Evolutionary conservation across 768 basidiomycete genomes (phyloP).

Genomic region (Termitomyces sp.): DNA sequence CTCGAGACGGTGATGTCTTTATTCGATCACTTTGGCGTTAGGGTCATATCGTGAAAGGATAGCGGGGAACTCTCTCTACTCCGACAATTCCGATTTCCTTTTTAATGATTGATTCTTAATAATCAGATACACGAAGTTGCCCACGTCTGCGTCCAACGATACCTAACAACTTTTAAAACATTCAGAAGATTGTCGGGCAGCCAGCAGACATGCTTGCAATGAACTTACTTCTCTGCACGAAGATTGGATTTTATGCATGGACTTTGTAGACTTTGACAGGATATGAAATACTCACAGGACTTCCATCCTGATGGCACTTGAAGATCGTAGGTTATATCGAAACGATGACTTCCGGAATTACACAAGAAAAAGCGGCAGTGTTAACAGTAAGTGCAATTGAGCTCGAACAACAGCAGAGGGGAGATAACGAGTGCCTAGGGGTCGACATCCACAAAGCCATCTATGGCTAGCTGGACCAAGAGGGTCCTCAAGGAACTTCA

Average conservation of each 20-base stretch:
- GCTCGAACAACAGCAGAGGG: background rate
- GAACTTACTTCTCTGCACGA: background rate
- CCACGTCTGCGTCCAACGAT: background rate
- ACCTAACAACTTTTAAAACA: background rate
- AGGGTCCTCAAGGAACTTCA: background rate
- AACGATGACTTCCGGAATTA: too few relatives aligned
- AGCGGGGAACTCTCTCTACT: background rate
- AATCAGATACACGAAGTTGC: background rate
- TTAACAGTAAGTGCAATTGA: background rate
- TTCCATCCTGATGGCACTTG: background rate
- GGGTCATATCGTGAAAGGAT: background rate
- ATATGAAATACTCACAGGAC: background rate
- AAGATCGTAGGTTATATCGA: background rate
- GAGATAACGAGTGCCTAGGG: background rate
- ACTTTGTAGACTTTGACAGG: background rate
- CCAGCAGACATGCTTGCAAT: background rate
- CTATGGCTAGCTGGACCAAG: background rate
- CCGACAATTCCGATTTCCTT: background rate
- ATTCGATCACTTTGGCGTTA: background rate
- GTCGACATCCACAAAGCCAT: background rate
- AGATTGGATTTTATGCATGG: background rate
- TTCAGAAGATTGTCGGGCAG: background rate
- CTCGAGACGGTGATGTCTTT: background rate
- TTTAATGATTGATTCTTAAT: background rate
- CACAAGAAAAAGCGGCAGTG: background rate